Base-by-base conservation (phyloP, 2,329 filamentous ascomycete genomes). In the Trematosphaeria pertusa region DNA sequence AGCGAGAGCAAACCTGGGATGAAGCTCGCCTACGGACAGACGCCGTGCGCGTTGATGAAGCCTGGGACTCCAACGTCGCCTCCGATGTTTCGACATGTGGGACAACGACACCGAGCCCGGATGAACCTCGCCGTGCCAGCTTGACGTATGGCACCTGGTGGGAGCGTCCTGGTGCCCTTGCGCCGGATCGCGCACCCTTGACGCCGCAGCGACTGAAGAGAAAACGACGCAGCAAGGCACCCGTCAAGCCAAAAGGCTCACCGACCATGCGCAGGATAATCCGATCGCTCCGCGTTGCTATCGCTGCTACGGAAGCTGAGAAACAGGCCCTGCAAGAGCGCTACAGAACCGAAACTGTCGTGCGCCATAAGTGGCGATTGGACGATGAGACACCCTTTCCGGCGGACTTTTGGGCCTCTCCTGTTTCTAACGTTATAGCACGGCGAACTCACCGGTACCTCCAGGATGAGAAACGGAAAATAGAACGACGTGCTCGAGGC, bases 301-400 rank as follows among this genome's bases (percentile, higher is more conserved):
- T 46, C 22, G 37, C 35, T 20, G 42, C 50, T 3, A 15, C 26
- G 3, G 36, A 49, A 14, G 38, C 37, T 4, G 42, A 55, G 7
- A 38, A 49, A n/a, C 33, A 43, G 21, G 24, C 37, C 11, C 56
- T 53, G 54, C 46, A 59, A 22, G 26, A 19, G 7, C 53, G 52
- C 17, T 45, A 41, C 35, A 58, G 50, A 24, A 57, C 49, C 5
- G 62, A 66, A 22, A 43, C 40, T 4, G 60, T 56, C 0, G 34
- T 65, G 1, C 61, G 61, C n/a, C 46, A 50, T 7, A 67, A 66
- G 37, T 53, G 59, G 41, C 35, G 48, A 26, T 22, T 67, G 8
- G 39, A 41, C 5, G 34, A 47, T 2, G 48, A 56, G 7, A 54
- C 33, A n/a, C 33, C 46, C 1, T 47, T 62, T 21, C 31, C 52